Conservation (phyloP, 805 yeast genomes). For the Candida sithepensis region DNA sequence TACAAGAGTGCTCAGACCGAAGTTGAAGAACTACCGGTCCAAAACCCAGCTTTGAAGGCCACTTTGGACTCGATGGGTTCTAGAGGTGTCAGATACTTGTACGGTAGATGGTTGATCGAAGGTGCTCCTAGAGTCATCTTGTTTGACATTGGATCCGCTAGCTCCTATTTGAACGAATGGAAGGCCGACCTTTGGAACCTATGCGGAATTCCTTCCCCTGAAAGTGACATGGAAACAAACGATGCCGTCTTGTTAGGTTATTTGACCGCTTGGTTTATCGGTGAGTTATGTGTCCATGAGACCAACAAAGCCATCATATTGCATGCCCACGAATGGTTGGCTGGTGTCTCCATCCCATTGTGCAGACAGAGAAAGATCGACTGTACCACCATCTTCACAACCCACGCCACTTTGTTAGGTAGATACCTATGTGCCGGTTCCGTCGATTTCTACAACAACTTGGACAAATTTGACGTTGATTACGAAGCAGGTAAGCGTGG, state of each 20-base stretch:
- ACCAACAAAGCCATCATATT: constrained; percentile 84
- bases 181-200: constrained; percentile 86
- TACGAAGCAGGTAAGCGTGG: constrained; percentile 98
- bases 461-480: constrained; percentile 86
- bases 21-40: constrained; percentile 65
- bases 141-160: constrained; percentile 80
- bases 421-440: constrained; percentile 95
- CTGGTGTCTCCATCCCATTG: constrained; percentile 91
- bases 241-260: constrained; percentile 93
- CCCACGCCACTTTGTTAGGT: constrained; percentile 95
- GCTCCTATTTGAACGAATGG: constrained; percentile 79
- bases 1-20: constrained; percentile 70
- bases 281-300: constrained; percentile 85
- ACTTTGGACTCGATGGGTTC: constrained; percentile 75
- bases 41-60: constrained; percentile 46
- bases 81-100: constrained; percentile 77
- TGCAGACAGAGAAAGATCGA: constrained; percentile 90
- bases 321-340: constrained; percentile 98
- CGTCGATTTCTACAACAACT: constrained; percentile 91
- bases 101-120: constrained; percentile 96
- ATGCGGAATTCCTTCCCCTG: constrained; percentile 93
- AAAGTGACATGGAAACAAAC: constrained; percentile 80
- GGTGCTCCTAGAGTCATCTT: constrained; percentile 93
- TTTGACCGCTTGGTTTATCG: constrained; percentile 94
- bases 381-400: constrained; percentile 92